These are phyloP conservation scores for Epicoccum nigrum DNA, from an alignment of 2,329 filamentous ascomycete genomes.

Conservation along the genomic window DNA sequence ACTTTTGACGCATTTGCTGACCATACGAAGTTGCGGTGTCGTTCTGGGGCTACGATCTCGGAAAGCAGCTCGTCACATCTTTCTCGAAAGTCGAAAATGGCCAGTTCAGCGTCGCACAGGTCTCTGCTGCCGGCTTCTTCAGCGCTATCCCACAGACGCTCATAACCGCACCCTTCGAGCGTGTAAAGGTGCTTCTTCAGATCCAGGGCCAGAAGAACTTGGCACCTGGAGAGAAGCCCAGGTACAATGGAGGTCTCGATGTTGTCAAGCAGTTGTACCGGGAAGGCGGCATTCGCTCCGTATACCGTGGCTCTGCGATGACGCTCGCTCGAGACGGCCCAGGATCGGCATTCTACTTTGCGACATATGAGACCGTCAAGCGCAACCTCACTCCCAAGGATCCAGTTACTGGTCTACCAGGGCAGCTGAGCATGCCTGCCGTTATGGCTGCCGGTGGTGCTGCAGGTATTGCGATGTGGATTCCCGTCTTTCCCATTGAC, in stretches of 20 bases:
- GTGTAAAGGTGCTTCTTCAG: conserved; percentile 97
- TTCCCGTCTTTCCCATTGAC: conserved; percentile 96
- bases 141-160: conserved; percentile 95
- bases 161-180: conserved; percentile 99
- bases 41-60: conserved; percentile 90
- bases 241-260: conserved; percentile 84
- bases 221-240: conserved; percentile 87
- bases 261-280: conserved; percentile 93
- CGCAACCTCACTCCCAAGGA: conserved; percentile 82
- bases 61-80: conserved; percentile 81
- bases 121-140: conserved; percentile 90
- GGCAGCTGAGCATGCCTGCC: conserved; percentile 79
- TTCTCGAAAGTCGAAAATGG: conserved; percentile 70
- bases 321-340: conserved; percentile 94
- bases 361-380: conserved; percentile 96
- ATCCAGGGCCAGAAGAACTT: conserved; percentile 91
- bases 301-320: conserved; percentile 89
- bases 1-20: conserved; percentile 14
- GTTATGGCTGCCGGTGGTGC: conserved; percentile 86
- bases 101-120: conserved; percentile 81
- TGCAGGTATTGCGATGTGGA: conserved; percentile 98
- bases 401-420: conserved; percentile 70
- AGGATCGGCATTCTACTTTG: conserved; percentile 93
- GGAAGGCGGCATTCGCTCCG: conserved; percentile 86
- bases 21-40: conserved; percentile 63